phyloP scores from a whole-genome alignment of 139 green algal species.

The Closterium sp. region DNA sequence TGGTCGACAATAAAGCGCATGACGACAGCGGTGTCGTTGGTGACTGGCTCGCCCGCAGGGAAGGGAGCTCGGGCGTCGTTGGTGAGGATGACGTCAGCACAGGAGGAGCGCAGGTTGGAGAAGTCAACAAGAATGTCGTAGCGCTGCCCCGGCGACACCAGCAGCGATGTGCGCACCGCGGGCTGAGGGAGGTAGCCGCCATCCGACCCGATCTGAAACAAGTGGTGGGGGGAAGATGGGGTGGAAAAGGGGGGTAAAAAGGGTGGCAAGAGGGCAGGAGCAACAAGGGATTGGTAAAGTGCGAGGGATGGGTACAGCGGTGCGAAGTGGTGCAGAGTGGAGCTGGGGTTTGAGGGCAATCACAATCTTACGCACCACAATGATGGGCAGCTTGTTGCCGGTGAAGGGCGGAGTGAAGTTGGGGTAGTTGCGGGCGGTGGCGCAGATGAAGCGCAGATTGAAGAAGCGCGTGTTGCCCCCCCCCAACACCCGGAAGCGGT shows the following conservation, averaged over 20 bases:
- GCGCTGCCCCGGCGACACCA: slow-evolving; percentile 9
- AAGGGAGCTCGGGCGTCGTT: background rate
- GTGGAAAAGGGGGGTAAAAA: background rate
- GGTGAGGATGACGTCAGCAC: background rate
- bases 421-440: too few species aligned
- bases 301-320: too few species aligned
- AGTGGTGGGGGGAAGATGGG: too few species aligned
- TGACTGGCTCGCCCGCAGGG: background rate
- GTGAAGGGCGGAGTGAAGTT: too few species aligned
- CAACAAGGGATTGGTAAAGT: background rate
- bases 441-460: slow-evolving; percentile 5
- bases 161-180: background rate
- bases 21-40: background rate
- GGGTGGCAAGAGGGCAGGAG: background rate
- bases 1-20: slow-evolving; percentile 1
- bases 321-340: too few species aligned
- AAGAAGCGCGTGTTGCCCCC: slow-evolving; percentile 26
- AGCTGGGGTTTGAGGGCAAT: background rate
- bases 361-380: background rate
- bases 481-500: slow-evolving; percentile 33
- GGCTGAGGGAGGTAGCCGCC: slow-evolving; percentile 14
- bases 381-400: too few species aligned
- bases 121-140: slow-evolving; percentile 32
- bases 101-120: background rate
- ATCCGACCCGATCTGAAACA: slow-evolving; percentile 27